Evolutionary conservation across 352 stramenopile species (phyloP).

Genomic region (Phytophthora lateralis): DNA sequence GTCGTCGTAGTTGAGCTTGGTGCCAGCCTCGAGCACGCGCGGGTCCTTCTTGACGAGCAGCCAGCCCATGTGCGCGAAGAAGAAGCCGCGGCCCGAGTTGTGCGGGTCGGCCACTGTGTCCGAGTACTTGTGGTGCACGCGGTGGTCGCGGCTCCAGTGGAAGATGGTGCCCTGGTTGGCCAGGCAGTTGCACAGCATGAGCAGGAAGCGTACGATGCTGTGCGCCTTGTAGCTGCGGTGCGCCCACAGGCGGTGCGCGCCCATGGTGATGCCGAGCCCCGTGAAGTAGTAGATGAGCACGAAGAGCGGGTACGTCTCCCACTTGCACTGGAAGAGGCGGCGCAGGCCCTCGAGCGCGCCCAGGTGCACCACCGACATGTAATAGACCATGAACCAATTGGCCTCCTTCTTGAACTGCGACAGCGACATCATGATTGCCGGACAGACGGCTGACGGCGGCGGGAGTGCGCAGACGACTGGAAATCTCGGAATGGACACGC

Average conservation of each 20-base stretch:
- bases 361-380: conserved; percentile 94
- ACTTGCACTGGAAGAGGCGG: conserved; percentile 81
- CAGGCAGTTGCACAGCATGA: conserved; percentile 98
- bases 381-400: conserved; percentile 99
- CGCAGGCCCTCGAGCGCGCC: conserved; percentile 88
- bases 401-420: conserved; percentile 84
- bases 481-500: conserved; percentile 35
- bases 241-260: conserved; percentile 97
- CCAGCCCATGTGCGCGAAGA: conserved; percentile 99
- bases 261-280: conserved; percentile 97
- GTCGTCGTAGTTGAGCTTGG: conserved; percentile 97
- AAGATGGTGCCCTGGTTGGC: conserved; percentile 99
- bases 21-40: conserved; percentile 87
- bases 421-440: conserved; percentile 54
- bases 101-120: conserved; percentile 95
- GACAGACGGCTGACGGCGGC: not conserved
- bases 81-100: conserved; percentile 97
- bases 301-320: conserved; percentile 89
- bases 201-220: conserved; percentile 90
- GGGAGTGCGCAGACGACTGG: conserved; percentile 21
- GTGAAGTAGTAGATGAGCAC: conserved; percentile 95
- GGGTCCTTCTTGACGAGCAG: conserved; percentile 98
- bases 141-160: conserved; percentile 98
- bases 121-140: conserved; percentile 99
- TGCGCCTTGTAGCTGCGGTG: conserved; percentile 96